Evolutionary conservation across 2,329 filamentous ascomycete species (phyloP), one percentile per base, ranked within the genome.

Genomic region (Amylocarpus encephaloides): DNA sequence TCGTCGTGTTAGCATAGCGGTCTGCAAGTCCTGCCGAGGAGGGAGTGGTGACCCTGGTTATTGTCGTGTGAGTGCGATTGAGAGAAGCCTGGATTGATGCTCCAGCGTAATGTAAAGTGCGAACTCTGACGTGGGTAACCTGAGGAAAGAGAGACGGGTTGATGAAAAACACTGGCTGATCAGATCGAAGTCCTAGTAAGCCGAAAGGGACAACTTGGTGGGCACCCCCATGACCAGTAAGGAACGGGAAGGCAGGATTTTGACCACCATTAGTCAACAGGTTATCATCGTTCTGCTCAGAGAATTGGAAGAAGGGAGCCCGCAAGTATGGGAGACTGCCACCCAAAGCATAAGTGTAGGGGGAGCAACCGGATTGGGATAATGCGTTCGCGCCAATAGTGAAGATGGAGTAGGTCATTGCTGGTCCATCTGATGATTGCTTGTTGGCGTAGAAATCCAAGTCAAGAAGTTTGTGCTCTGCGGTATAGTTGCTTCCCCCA

Each of bases 381-480:
- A 86, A 71, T 43, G 79, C 73, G 50, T 82, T 85, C 12, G 83
- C 82, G 29, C 82, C 78, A 43, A 86, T 78, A 42, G 79, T 78
- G 65, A 85, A 86, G 9, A 85, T 79, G 9, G 80, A 80, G 65
- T 84, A 88, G 1, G 84, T 87, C 84, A 88, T 88, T 2, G 79
- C 84, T 1, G 84, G 84, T 0, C 84, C 84, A 56, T 85, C 75
- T 1, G 76, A 69, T 1, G 82, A 84, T 65, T 87, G 83, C 48
- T 81, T 83, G 40, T 78, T 78, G 4, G 84, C 82, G 59, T 87
- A 86, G 71, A 85, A 87, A 58, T 86, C 80, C 16, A 86, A 66
- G 56, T 86, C 79, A 29, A 60, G 48, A 12, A 64, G 43, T 39
- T 65, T 64, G 70, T 72, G 42, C 78, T 64, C 12, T 74, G 74